phyloP scores from a whole-genome alignment of 805 yeast genomes.

The Metschnikowia continentalis region DNA sequence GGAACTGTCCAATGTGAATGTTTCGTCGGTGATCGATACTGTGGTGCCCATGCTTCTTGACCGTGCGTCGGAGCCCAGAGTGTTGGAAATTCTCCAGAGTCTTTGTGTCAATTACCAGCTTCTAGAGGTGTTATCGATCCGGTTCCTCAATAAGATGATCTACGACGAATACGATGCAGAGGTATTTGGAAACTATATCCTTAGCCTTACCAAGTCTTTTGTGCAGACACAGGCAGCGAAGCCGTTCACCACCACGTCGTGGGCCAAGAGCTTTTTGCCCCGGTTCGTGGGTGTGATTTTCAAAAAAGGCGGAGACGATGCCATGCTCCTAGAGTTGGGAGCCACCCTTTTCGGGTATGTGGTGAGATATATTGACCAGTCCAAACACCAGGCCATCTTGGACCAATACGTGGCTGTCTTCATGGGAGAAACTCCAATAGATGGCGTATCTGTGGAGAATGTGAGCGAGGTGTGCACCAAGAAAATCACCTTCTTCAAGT shows the following conservation, averaged over 20 bases:
- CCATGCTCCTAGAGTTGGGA: conserved; percentile 30
- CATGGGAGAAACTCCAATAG: conserved; percentile 17
- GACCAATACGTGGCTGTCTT: conserved; percentile 37
- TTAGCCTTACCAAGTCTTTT: conserved; percentile 19
- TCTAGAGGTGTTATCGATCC: conserved; percentile 41
- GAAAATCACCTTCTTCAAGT: conserved; percentile 34
- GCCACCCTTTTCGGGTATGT: conserved; percentile 42
- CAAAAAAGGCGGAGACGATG: conserved; percentile 15
- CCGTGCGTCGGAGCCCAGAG: conserved; percentile 28
- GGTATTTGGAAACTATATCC: conserved; percentile 13
- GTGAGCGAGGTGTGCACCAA: conserved; percentile 26
- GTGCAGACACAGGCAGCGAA: conserved; percentile 25
- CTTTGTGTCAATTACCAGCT: conserved; percentile 40
- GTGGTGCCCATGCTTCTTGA: conserved; percentile 27
- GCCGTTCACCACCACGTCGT: conserved; percentile 39
- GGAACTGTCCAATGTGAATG: conserved; percentile 22
- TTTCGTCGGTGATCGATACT: conserved; percentile 37
- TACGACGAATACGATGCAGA: conserved; percentile 13
- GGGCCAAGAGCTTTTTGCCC: conserved; percentile 43
- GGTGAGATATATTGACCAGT: conserved; percentile 33
- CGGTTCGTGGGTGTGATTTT: conserved; percentile 24
- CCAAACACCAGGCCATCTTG: conserved; percentile 46
- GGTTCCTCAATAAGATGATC: conserved; percentile 40
- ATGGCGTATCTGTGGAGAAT: conserved; percentile 13
- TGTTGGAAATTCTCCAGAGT: conserved; percentile 21